Evolutionary conservation across 768 basidiomycete species (phyloP), one percentile per base, ranked within the genome.

Genomic region (Roridomyces roridus): DNA sequence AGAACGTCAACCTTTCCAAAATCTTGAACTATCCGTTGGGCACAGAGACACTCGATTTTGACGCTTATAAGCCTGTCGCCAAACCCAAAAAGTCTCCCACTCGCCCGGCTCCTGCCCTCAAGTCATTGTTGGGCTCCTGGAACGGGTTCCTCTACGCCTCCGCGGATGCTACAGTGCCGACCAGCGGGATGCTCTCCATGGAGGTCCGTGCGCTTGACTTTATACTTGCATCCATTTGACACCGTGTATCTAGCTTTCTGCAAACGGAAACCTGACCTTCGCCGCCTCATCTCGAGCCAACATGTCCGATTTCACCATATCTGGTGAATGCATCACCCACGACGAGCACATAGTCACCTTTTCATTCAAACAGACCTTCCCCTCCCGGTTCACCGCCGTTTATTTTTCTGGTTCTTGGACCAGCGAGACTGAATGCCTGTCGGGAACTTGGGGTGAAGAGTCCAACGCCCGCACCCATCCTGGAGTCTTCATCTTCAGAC

Each of bases 401-500:
- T 55, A 61, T 36, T 60, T 64, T 21, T 24, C 42, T 25, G 63
- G 63, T 21, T 49, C 59, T 11, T 57, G 58, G 59, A 35, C 36
- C 21, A 44, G 21, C 23, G 35, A 40, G 4, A 47, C 51, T 1
- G 20, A 64, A 17, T 50, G 48, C 5, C 55, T 64, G 23, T 44
- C 59, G 11, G 63, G 63, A 10, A 57, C 55, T 5, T 64, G 63
- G 63, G 58, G 63, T 36, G 55, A 53, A 1, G 55, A 57, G 20
- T 46, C 51, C 20, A 51, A 64, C 23, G 12, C 51, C 17, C 55
- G 52, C 14, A 59, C 54, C 6, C 62, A 60, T 26, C 3, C 25
- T 4, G 63, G 63, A 5, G 59, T 64, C 5, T 71, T 72, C 54
- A 44, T 70, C 24, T 66, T 71, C 51, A 71, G 68, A 47, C 54